phyloP scores from a whole-genome alignment of 805 yeast genomes.

The Starmera quercuum region DNA sequence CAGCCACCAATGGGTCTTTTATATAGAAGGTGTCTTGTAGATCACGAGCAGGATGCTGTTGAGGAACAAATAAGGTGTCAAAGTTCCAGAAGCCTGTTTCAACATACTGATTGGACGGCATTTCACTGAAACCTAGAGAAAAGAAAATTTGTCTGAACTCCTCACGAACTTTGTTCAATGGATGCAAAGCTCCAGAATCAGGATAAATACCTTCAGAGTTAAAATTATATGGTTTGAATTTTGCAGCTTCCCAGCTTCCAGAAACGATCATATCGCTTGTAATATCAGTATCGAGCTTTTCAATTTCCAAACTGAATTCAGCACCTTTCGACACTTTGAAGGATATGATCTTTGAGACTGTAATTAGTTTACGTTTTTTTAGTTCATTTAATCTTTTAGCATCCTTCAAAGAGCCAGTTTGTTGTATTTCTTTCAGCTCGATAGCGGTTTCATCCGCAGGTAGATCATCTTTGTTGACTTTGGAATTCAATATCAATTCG shows the following conservation, averaged over 20 bases:
- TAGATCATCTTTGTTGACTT: slow-evolving; percentile 36
- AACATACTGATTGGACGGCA: slow-evolving; percentile 98
- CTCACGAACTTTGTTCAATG: slow-evolving; percentile 92
- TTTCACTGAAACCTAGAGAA: slow-evolving; percentile 96
- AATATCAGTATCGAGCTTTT: slow-evolving; percentile 83
- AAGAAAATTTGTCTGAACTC: slow-evolving; percentile 97
- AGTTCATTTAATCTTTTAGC: slow-evolving; percentile 71
- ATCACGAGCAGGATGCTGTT: slow-evolving; percentile 99
- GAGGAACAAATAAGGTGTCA: slow-evolving; percentile 94
- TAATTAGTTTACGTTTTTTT: slow-evolving; percentile 86
- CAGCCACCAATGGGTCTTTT: slow-evolving; percentile 83
- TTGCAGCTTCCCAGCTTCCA: slow-evolving; percentile 74
- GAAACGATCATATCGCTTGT: slow-evolving; percentile 86
- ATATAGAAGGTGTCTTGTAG: slow-evolving; percentile 97
- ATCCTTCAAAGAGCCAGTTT: slow-evolving; percentile 49
- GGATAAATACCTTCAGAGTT: slow-evolving; percentile 89
- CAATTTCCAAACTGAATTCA: slow-evolving; percentile 75
- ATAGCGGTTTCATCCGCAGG: slow-evolving; percentile 65
- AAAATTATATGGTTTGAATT: slow-evolving; percentile 94
- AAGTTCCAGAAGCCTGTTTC: slow-evolving; percentile 99
- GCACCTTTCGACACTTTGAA: slow-evolving; percentile 74
- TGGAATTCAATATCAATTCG: slow-evolving; percentile 49
- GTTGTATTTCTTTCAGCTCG: slow-evolving; percentile 49
- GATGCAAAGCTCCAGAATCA: slow-evolving; percentile 89
- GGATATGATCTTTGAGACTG: slow-evolving; percentile 64